Percentiles rank a stretch among this genome's conserved stretches.
These are phyloP conservation scores for Verticillium isaacii DNA, from an alignment of 2,329 filamentous ascomycete species.

Conservation along the genomic window DNA sequence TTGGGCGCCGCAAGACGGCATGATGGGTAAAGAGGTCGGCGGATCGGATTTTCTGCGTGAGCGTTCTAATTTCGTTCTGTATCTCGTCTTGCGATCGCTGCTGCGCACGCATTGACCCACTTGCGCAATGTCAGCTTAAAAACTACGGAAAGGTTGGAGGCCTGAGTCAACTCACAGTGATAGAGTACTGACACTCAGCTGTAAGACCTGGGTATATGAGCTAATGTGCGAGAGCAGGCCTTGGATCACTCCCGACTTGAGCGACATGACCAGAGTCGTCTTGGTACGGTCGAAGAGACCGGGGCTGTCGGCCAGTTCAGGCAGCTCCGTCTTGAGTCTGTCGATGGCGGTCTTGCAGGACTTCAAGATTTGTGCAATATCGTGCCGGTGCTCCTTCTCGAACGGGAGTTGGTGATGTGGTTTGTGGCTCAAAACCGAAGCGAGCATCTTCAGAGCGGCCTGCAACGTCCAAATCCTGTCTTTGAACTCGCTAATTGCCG, in stretches of 20 bases:
- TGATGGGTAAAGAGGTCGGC: background rate
- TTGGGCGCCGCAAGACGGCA: background rate
- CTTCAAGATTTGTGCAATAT: conserved; percentile 16
- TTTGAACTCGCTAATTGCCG: conserved; percentile 16
- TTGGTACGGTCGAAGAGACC: conserved; percentile 13
- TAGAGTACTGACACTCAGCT: conserved; percentile 21
- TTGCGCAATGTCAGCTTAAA: background rate
- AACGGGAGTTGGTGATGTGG: conserved; percentile 13
- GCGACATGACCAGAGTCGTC: conserved; percentile 12
- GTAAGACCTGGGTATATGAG: conserved; percentile 19
- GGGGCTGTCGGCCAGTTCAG: conserved; percentile 13
- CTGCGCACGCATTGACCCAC: conserved; percentile 16
- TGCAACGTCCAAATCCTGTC: conserved; percentile 16
- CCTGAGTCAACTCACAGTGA: conserved; percentile 11
- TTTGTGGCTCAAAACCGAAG: conserved; percentile 12
- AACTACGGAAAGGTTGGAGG: too few relatives aligned
- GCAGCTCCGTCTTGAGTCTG: conserved; percentile 14
- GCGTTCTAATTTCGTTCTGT: conserved; percentile 16
- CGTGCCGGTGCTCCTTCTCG: conserved; percentile 18
- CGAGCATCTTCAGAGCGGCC: conserved; percentile 11
- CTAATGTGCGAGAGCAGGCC: conserved; percentile 17
- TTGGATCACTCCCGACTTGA: conserved; percentile 17
- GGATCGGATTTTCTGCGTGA: conserved; percentile 16
- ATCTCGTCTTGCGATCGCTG: conserved; percentile 20
- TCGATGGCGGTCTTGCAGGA: conserved; percentile 16